A percentile compares a stretch with the other conserved stretches of the same genome.
Conservation (phyloP, 345 rosid genomes). For the Eutrema yunnanense region DNA sequence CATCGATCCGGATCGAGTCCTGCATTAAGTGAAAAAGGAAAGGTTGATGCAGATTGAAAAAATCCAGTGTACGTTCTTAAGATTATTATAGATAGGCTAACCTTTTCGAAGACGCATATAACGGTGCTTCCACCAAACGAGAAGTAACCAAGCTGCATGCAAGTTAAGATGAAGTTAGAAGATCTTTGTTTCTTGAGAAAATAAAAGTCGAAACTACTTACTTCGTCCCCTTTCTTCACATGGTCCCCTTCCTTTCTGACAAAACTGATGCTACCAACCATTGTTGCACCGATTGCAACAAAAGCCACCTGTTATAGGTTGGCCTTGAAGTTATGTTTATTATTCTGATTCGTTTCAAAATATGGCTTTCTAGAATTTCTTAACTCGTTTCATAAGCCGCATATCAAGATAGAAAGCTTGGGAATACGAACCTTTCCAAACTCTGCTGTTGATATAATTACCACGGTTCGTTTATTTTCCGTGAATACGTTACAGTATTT, state of each 20-base stretch:
- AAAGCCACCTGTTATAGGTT: constrained; percentile 64
- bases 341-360: background rate
- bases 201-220: constrained; percentile 6
- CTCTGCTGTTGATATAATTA: constrained; percentile 60
- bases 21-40: constrained; percentile 20
- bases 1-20: constrained; percentile 61
- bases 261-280: constrained; percentile 90
- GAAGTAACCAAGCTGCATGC: constrained; percentile 85
- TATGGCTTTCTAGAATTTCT: background rate
- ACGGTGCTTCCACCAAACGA: constrained; percentile 97
- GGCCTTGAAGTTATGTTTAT: background rate
- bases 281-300: constrained; percentile 92
- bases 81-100: constrained; percentile 15
- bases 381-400: background rate
- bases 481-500: constrained; percentile 93
- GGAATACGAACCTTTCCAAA: constrained; percentile 69
- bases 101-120: constrained; percentile 84
- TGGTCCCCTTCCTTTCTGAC: constrained; percentile 51
- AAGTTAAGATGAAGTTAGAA: constrained; percentile 11
- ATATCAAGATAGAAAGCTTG: background rate
- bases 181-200: background rate
- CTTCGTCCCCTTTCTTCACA: constrained; percentile 82
- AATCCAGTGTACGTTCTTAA: background rate
- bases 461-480: constrained; percentile 72
- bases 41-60: background rate